A percentile compares a stretch with the other conserved stretches of the same genome.
Evolutionary conservation across 305 asterid species (phyloP).

Genomic region (Rubia tinctorum): DNA sequence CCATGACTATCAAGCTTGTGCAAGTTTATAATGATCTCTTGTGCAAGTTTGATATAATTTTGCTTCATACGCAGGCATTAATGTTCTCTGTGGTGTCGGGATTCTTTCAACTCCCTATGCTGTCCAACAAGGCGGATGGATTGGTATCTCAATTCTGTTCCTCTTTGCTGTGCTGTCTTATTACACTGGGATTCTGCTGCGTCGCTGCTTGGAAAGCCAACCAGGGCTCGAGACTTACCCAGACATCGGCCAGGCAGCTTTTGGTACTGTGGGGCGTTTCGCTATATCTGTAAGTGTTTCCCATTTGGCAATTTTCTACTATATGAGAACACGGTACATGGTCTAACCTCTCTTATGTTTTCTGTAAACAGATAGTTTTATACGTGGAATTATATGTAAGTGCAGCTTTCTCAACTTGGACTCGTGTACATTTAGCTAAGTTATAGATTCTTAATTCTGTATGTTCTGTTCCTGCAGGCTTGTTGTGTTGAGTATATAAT

Average conservation of each 20-base stretch:
- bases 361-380: constrained; percentile 64
- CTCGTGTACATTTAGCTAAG: background rate
- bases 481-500: constrained; percentile 88
- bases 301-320: background rate
- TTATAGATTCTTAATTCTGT: background rate
- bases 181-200: constrained; percentile 85
- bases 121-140: constrained; percentile 96
- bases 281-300: constrained; percentile 68
- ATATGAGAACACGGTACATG: background rate
- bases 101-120: constrained; percentile 96
- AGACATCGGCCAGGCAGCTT: constrained; percentile 97
- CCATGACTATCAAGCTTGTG: background rate
- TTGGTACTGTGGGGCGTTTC: constrained; percentile 73
- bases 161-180: constrained; percentile 72
- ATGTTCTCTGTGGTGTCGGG: constrained; percentile 95
- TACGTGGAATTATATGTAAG: constrained; percentile 94
- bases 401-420: constrained; percentile 19
- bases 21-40: background rate
- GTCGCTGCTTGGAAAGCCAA: constrained; percentile 81
- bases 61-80: constrained; percentile 48
- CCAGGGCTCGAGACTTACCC: constrained; percentile 97
- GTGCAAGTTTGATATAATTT: too few relatives aligned
- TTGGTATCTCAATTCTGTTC: constrained; percentile 68
- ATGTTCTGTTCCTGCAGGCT: constrained; percentile 49
- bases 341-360: constrained; percentile 19